phyloP scores from a whole-genome alignment of 2,329 filamentous ascomycete genomes.

The Talaromyces albobiverticillius region DNA sequence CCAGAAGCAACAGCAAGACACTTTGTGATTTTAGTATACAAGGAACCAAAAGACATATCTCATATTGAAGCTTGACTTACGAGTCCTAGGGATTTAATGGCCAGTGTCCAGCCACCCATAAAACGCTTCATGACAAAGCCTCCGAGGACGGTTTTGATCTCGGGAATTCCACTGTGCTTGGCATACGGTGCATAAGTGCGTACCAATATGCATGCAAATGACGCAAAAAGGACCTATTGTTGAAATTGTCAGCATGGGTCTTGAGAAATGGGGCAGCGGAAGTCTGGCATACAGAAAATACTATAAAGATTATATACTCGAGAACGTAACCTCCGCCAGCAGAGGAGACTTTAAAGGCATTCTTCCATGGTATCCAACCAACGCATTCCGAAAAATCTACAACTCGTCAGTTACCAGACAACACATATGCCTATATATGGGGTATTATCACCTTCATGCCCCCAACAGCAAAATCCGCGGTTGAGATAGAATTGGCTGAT shows the following conservation, averaged over 20 bases:
- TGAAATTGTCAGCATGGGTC: not conserved
- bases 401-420: slow-evolving; percentile 17
- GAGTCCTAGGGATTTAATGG: slow-evolving; percentile 85
- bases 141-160: slow-evolving; percentile 94
- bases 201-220: slow-evolving; percentile 74
- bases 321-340: slow-evolving; percentile 72
- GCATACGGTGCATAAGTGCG: slow-evolving; percentile 82
- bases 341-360: slow-evolving; percentile 65
- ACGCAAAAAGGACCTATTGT: slow-evolving; percentile 69
- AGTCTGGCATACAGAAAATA: slow-evolving; percentile 65
- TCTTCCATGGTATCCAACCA: slow-evolving; percentile 85
- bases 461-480: slow-evolving; percentile 88
- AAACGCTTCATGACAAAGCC: slow-evolving; percentile 90
- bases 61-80: slow-evolving; percentile 46
- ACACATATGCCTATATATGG: not conserved
- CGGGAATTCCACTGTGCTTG: slow-evolving; percentile 92
- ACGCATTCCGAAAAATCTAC: slow-evolving; percentile 71
- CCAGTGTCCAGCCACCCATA: slow-evolving; percentile 80
- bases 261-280: not conserved
- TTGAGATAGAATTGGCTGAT: slow-evolving; percentile 90
- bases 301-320: slow-evolving; percentile 81
- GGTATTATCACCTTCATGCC: slow-evolving; percentile 63
- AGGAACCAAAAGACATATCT: not conserved
- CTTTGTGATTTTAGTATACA: slow-evolving; percentile 46
- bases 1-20: slow-evolving; percentile 89